Evolutionary conservation across 2,329 filamentous ascomycete species (phyloP).

Genomic region (Fusarium neocosmosporiellum): DNA sequence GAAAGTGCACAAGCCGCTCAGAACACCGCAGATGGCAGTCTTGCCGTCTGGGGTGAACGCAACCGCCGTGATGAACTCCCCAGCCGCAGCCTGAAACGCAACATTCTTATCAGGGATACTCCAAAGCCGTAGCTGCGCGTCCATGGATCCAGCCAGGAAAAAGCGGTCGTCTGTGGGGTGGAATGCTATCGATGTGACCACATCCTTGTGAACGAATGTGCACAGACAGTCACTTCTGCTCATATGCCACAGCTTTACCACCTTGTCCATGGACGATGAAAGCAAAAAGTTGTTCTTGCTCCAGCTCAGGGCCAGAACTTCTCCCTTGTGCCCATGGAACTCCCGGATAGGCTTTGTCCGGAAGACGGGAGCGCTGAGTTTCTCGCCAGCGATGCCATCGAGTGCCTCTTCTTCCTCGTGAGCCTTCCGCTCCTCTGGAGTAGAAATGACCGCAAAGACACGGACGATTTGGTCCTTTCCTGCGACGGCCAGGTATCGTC

Average conservation of each 20-base stretch:
- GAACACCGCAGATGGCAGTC: constrained; percentile 86
- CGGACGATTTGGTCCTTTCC: constrained; percentile 88
- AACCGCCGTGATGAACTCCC: constrained; percentile 93
- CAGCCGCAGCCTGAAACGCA: constrained; percentile 80
- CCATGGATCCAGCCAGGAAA: constrained; percentile 92
- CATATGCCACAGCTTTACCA: constrained; percentile 92
- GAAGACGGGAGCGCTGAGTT: constrained; percentile 91
- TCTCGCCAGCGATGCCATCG: constrained; percentile 58
- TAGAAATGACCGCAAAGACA: constrained; percentile 89
- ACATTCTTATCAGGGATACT: constrained; percentile 97
- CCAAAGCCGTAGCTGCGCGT: constrained; percentile 90
- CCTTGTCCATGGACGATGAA: constrained; percentile 98
- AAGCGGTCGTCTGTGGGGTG: constrained; percentile 96
- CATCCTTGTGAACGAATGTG: constrained; percentile 93
- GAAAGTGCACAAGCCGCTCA: constrained; percentile 88
- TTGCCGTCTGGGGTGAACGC: constrained; percentile 94
- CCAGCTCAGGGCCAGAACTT: constrained; percentile 93
- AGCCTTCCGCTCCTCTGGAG: constrained; percentile 78
- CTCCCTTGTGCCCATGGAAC: constrained; percentile 84
- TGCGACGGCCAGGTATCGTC: constrained; percentile 89
- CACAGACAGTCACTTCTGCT: constrained; percentile 87
- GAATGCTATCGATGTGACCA: constrained; percentile 94
- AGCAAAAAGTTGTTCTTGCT: constrained; percentile 99
- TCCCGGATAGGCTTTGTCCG: constrained; percentile 80
- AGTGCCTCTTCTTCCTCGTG: constrained; percentile 72